Conservation (phyloP, 164 flowering plant species). For the Protea cynaroides region DNA sequence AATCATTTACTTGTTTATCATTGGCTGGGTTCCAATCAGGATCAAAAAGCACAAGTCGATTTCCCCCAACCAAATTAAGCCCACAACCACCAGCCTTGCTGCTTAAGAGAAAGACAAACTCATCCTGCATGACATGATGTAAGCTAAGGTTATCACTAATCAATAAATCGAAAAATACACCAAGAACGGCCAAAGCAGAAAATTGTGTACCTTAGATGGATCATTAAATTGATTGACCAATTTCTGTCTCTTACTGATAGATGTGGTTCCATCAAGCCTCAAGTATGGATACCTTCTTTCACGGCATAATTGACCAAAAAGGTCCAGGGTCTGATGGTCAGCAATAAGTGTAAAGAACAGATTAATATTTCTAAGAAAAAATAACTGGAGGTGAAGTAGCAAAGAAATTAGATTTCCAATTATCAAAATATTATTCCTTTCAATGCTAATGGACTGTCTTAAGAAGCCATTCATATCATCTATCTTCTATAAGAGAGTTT, state of each 20-base stretch:
- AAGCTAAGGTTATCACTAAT: conserved; percentile 7
- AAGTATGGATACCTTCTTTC: conserved; percentile 91
- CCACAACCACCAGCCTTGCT: conserved; percentile 99
- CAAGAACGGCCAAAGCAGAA: background rate
- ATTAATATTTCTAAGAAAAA: no score
- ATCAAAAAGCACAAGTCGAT: conserved; percentile 90
- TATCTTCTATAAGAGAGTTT: background rate
- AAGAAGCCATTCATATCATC: background rate
- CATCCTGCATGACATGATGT: conserved; percentile 57
- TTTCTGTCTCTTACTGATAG: conserved; percentile 90
- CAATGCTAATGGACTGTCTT: background rate
- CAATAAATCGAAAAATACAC: background rate
- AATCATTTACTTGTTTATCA: conserved; percentile 80
- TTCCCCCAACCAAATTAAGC: conserved; percentile 95
- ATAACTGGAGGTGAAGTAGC: no score
- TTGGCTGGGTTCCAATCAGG: conserved; percentile 99
- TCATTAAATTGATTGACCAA: conserved; percentile 86
- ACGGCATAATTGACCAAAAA: conserved; percentile 94
- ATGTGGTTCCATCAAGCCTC: conserved; percentile 95
- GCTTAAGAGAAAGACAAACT: conserved; percentile 94
- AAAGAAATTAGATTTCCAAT: background rate
- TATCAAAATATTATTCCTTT: background rate
- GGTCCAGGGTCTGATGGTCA: conserved; percentile 72
- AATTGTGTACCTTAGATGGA: conserved; percentile 54
- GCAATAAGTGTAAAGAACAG: no score